Conservation (phyloP, 306 rosid species). For the Pyrus bretschneideri region DNA sequence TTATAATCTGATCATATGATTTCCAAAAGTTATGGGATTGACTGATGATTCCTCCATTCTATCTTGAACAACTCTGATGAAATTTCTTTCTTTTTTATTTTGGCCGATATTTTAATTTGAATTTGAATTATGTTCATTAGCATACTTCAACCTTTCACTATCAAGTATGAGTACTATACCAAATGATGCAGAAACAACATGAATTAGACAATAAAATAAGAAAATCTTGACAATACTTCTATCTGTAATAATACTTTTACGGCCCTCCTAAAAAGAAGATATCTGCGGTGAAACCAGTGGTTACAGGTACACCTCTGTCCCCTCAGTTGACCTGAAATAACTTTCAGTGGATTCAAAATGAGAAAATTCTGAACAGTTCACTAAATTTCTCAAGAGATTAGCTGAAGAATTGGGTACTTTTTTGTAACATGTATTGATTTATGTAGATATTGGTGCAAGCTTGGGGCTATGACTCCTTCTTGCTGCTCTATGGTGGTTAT, state of each 20-base stretch:
- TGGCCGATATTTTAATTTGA: no score
- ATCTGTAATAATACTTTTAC: background rate
- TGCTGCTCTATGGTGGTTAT: background rate
- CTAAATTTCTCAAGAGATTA: background rate
- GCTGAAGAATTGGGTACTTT: background rate
- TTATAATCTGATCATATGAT: no score
- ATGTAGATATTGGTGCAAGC: constrained; percentile 11
- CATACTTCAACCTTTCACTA: no score
- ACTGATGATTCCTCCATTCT: no score
- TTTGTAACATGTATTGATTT: background rate
- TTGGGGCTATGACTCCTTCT: constrained; percentile 2
- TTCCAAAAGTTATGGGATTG: no score
- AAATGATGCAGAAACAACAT: no score
- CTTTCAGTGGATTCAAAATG: background rate
- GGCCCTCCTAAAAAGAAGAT: background rate
- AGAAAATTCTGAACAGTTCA: background rate
- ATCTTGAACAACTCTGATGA: no score
- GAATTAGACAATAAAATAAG: no score
- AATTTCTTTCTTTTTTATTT: no score
- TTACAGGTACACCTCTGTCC: background rate
- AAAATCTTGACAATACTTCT: background rate
- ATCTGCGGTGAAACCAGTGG: background rate
- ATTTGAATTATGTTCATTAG: no score
- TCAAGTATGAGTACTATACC: no score
- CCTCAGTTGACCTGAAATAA: background rate